Percentiles rank a stretch among this genome's conserved stretches.
Conservation (phyloP, 352 stramenopile species). For the Pythium vanterpoolii region DNA sequence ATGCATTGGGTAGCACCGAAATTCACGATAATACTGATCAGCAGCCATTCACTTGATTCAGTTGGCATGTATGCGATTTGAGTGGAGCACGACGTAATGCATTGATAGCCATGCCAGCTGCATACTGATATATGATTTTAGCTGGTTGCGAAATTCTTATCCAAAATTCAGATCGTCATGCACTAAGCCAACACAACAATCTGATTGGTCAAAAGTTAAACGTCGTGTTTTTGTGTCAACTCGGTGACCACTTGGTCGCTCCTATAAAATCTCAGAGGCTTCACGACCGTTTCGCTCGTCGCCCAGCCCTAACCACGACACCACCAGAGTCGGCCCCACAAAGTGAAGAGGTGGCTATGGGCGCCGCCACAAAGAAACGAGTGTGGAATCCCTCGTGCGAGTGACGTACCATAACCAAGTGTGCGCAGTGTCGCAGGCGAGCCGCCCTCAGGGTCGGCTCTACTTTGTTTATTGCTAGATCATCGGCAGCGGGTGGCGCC, state of each 20-base stretch:
- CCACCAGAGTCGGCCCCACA: not conserved
- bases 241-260: conserved; percentile 6
- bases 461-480: not conserved
- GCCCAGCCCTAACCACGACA: conserved; percentile 10
- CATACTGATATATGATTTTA: conserved; percentile 6
- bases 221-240: conserved; percentile 11
- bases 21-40: too few relatives aligned
- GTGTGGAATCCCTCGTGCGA: conserved; percentile 9
- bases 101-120: too few relatives aligned
- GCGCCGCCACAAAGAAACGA: conserved; percentile 20
- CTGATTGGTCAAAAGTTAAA: conserved; percentile 15
- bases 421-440: conserved; percentile 18
- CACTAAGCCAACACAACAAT: not conserved
- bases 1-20: too few relatives aligned
- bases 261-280: conserved; percentile 12
- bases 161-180: conserved; percentile 17
- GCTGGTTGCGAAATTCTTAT: too few relatives aligned
- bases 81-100: too few relatives aligned
- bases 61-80: too few relatives aligned
- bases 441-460: conserved; percentile 6
- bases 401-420: conserved; percentile 8
- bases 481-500: not conserved
- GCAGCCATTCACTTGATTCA: too few relatives aligned
- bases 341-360: not conserved
- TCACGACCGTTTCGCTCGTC: conserved; percentile 12